Evolutionary conservation across 31 red algal genomes (phyloP), one percentile per base, ranked within the genome.

Genomic region (Asparagopsis taxiformis): DNA sequence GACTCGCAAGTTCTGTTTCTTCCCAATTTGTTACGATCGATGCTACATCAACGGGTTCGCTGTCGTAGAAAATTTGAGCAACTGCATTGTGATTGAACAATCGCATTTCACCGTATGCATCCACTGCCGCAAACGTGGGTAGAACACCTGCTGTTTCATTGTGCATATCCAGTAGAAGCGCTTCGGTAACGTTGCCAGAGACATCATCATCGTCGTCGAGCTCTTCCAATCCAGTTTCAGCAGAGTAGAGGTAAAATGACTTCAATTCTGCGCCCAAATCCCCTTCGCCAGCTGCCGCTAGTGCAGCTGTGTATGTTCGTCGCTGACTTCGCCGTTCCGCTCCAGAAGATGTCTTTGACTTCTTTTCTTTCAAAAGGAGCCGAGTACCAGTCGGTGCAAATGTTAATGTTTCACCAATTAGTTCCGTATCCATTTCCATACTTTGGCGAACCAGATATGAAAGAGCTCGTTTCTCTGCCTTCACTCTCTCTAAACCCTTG

Each of bases 401-500:
- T 4, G 79, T 56, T 16, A 96, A 66, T 19, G 72, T 72, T n/a
- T 90, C 93, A 44, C 89, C 79, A 0, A 96, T 85, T 30, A 79
- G 36, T 23, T 84, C 62, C 0, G 55, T 13, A 56, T 78, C 67
- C 51, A 65, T 85, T 36, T 85, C 85, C 0, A 69, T 69, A 55
- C 65, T 80, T 59, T 96, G 85, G 23, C 70, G 70, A n/a, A 72
- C 65, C 6, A 96, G 62, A 59, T 86, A 96, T 30, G 67, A 38
- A 15, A 85, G 55, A 19, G 85, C 84, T 29, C 93, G 79, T 44
- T 78, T 78, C 64, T 96, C 93, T 38, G 75, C 77, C 48, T 88
- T 88, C 29, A 87, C 65, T 5, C 80, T 51, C 80, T 96, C 86
- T 39, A 74, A 60, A 34, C 53, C 30, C 38, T 84, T 90, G 1